Conservation (phyloP, 73 alveolate species). For the Tetrahymena elliotti region DNA sequence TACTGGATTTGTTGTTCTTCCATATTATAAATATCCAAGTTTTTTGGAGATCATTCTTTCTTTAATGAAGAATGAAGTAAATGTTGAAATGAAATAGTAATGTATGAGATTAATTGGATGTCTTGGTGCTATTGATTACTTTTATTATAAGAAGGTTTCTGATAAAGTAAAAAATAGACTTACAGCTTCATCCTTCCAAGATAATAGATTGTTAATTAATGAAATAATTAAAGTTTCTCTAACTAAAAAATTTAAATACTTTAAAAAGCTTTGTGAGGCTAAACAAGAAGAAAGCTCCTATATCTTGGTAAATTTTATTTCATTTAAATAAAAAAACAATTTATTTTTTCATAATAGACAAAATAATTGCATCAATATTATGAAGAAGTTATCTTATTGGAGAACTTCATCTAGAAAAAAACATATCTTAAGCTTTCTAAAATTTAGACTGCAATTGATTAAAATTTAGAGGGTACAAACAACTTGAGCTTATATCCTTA, state of each 20-base stretch:
- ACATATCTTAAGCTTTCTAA: background rate
- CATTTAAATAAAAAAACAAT: background rate
- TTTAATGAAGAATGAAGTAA: background rate
- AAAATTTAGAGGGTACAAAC: background rate
- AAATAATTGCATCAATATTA: background rate
- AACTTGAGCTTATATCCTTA: background rate
- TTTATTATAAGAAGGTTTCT: background rate
- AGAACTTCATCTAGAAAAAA: background rate
- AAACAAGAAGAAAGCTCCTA: background rate
- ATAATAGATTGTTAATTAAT: background rate
- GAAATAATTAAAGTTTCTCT: background rate
- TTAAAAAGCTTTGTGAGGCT: background rate
- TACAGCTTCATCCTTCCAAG: background rate
- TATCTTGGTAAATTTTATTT: background rate
- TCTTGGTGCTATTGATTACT: background rate
- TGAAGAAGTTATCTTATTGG: constrained; percentile 22
- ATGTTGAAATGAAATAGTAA: background rate
- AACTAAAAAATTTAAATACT: background rate
- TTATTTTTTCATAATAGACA: background rate
- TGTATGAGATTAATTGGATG: background rate
- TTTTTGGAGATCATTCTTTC: background rate
- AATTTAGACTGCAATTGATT: background rate
- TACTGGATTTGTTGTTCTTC: constrained; percentile 60
- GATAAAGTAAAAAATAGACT: background rate
- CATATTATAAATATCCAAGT: constrained; percentile 1